Percentiles rank a stretch among this genome's conserved stretches.
Conservation (phyloP, 2,329 filamentous ascomycete genomes). For the Aureobasidium sp. region DNA sequence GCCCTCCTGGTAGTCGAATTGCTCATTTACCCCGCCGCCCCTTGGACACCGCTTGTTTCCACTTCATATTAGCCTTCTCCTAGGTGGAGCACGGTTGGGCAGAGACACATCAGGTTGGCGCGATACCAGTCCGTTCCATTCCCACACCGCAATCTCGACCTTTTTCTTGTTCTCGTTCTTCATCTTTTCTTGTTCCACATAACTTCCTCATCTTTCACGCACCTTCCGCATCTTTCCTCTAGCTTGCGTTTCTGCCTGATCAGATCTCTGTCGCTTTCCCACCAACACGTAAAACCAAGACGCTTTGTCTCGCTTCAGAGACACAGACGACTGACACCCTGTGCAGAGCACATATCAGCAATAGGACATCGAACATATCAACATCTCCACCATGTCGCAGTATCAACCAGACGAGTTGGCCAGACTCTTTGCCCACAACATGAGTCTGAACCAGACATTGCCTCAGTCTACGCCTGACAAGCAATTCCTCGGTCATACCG, state of each 20-base stretch:
- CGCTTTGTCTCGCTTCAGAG: background rate
- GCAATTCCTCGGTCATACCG: conserved; percentile 30
- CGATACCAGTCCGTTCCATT: conserved; percentile 12
- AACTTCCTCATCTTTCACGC: background rate
- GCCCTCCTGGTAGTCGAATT: background rate
- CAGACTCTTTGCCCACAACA: conserved; percentile 68
- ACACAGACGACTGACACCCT: conserved; percentile 17
- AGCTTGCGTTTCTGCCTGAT: conserved; percentile 21
- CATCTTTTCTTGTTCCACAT: background rate
- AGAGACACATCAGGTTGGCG: conserved; percentile 12
- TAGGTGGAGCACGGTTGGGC: conserved; percentile 12
- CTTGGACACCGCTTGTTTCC: conserved; percentile 15
- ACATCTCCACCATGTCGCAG: conserved; percentile 37
- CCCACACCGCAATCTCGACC: background rate
- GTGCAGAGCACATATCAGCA: conserved; percentile 34
- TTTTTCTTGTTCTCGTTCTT: background rate
- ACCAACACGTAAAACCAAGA: conserved; percentile 41
- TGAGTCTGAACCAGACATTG: conserved; percentile 49
- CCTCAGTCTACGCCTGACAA: conserved; percentile 26
- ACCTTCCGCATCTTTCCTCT: conserved; percentile 21
- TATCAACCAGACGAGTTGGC: conserved; percentile 75
- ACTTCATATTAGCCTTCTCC: conserved; percentile 10
- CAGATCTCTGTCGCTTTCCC: conserved; percentile 35
- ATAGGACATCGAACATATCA: conserved; percentile 25
- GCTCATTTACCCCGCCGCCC: conserved; percentile 14